These are phyloP conservation scores for Lepidopterella palustris DNA, from an alignment of 495 filamentous ascomycete species.

Conservation along the genomic window DNA sequence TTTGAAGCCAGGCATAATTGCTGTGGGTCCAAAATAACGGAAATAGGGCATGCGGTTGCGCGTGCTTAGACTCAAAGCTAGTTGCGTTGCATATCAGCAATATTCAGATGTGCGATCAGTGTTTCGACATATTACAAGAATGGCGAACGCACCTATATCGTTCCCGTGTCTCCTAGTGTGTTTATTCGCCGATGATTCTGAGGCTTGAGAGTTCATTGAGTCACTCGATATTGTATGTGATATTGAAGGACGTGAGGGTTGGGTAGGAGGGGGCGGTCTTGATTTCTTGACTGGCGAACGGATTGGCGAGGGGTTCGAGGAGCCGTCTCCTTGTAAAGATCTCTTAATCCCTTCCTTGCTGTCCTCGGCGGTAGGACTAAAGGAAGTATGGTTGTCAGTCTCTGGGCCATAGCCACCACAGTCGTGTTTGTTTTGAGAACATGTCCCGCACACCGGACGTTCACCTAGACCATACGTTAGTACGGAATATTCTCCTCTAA, in stretches of 20 bases:
- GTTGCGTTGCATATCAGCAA: not conserved
- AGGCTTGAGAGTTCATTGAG: conserved; percentile 1
- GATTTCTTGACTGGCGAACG: conserved; percentile 3
- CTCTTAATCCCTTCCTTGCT: conserved; percentile 14
- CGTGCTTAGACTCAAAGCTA: conserved; percentile 27
- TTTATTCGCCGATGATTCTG: conserved; percentile 13
- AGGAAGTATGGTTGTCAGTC: conserved; percentile 6
- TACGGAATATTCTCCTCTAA: conserved; percentile 36
- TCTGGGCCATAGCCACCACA: conserved; percentile 33
- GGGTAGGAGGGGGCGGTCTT: conserved; percentile 4
- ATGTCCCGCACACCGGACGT: conserved; percentile 35
- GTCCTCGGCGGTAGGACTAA: not conserved
- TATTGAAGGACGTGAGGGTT: conserved; percentile 9
- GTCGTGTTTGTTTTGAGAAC: conserved; percentile 35
- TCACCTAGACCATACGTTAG: conserved; percentile 21
- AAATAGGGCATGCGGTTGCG: conserved; percentile 77
- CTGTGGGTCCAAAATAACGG: conserved; percentile 80
- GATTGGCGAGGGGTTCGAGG: not conserved
- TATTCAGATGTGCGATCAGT: not conserved
- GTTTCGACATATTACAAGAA: not conserved
- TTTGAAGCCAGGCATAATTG: conserved; percentile 87
- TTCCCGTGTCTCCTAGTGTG: not conserved
- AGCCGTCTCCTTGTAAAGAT: conserved; percentile 6
- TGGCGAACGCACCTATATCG: conserved; percentile 18
- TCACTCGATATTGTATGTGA: conserved; percentile 7